Evolutionary conservation across 495 filamentous ascomycete genomes (phyloP).

Genomic region (Lophiostoma macrostomum): DNA sequence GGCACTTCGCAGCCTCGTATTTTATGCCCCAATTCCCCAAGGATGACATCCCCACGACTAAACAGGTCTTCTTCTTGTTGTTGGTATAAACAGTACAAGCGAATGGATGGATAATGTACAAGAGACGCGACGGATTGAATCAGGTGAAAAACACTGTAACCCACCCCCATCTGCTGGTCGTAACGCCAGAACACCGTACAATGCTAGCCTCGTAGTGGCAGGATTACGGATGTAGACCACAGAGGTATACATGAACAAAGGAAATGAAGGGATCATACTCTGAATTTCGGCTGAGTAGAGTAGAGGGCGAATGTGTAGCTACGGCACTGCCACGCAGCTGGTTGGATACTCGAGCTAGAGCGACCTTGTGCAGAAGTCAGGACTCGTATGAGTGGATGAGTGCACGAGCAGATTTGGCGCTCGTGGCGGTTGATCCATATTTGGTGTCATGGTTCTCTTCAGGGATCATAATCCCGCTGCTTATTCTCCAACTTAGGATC

Average conservation of each 20-base stretch:
- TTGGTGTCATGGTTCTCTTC: slow-evolving; percentile 3
- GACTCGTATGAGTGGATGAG: too few relatives aligned
- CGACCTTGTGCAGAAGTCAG: too few relatives aligned
- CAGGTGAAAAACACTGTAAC: background rate
- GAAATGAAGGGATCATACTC: background rate
- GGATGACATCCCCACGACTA: too few relatives aligned
- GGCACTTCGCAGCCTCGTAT: too few relatives aligned
- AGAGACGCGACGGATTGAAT: background rate
- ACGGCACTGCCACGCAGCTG: too few relatives aligned
- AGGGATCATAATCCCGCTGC: slow-evolving; percentile 1
- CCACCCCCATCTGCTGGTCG: background rate
- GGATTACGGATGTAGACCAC: background rate
- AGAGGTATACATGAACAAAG: slow-evolving; percentile 1
- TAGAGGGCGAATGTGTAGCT: background rate
- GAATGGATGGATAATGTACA: background rate
- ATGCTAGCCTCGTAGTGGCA: slow-evolving; percentile 1
- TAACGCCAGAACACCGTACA: slow-evolving; percentile 1
- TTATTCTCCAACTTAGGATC: slow-evolving; percentile 31
- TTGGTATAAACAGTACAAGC: background rate
- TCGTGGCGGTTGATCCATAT: too few relatives aligned
- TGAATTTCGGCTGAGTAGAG: background rate
- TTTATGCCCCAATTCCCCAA: too few relatives aligned
- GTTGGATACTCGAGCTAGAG: too few relatives aligned
- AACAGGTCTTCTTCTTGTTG: too few relatives aligned
- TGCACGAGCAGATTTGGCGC: too few relatives aligned